Evolutionary conservation across 805 yeast genomes (phyloP).

Genomic region (Candida loeiensis): DNA sequence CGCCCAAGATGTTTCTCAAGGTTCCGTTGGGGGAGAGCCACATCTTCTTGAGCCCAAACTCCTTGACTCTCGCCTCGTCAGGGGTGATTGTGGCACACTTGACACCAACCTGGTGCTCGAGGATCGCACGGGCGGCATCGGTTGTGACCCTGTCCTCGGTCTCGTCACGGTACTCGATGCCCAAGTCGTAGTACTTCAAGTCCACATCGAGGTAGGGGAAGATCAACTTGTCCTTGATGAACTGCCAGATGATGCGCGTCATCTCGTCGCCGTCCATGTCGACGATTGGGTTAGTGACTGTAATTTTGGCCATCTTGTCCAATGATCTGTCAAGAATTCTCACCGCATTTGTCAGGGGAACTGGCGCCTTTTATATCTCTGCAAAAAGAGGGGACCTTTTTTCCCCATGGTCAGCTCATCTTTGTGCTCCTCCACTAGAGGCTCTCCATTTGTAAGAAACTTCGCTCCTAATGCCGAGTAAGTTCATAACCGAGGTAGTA

Average conservation of each 20-base stretch:
- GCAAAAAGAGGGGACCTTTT: slow-evolving; percentile 4
- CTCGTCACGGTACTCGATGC: slow-evolving; percentile 62
- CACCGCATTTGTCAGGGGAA: slow-evolving; percentile 1
- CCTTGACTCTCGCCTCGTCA: slow-evolving; percentile 75
- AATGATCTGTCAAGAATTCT: background rate
- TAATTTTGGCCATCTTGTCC: slow-evolving; percentile 44
- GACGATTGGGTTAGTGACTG: slow-evolving; percentile 69
- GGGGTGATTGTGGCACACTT: slow-evolving; percentile 87
- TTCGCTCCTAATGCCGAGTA: background rate
- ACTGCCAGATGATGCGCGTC: slow-evolving; percentile 82
- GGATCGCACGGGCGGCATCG: slow-evolving; percentile 75
- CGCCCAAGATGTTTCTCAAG: slow-evolving; percentile 74
- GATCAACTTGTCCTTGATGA: slow-evolving; percentile 65
- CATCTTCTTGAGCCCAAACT: slow-evolving; percentile 71
- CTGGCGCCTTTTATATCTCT: slow-evolving; percentile 4
- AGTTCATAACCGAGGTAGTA: no score
- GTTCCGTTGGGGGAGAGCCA: slow-evolving; percentile 88
- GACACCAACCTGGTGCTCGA: slow-evolving; percentile 72
- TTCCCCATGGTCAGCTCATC: background rate
- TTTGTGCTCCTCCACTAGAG: background rate
- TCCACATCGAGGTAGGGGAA: slow-evolving; percentile 69
- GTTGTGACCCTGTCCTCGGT: slow-evolving; percentile 72
- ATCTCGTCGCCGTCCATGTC: slow-evolving; percentile 84
- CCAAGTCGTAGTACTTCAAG: slow-evolving; percentile 71
- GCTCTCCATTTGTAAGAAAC: background rate